Conservation (phyloP, 2,329 filamentous ascomycete species). For the Zymoseptoria pseudotritici region DNA sequence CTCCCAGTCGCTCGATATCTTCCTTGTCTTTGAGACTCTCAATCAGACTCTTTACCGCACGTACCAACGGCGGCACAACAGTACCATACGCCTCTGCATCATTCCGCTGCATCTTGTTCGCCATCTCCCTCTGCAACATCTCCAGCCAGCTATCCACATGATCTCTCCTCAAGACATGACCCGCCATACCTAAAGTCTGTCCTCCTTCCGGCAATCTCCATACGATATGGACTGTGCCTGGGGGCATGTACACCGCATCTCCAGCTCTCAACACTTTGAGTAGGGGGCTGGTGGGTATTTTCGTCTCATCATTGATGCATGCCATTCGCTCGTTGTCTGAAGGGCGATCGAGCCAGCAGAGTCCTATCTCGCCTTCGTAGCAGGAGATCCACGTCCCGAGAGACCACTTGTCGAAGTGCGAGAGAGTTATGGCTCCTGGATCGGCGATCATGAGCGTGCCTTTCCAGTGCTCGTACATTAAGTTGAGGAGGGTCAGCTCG, state of each 20-base stretch:
- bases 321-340: not conserved
- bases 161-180: constrained; percentile 5
- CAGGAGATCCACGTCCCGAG: constrained; percentile 14
- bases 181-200: constrained; percentile 11
- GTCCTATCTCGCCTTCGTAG: constrained; percentile 16
- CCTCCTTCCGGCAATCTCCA: constrained; percentile 6
- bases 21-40: not conserved
- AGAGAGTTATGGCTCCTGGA: constrained; percentile 9
- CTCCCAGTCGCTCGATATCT: not conserved
- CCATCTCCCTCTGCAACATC: not conserved
- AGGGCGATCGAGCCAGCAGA: constrained; percentile 8
- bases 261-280: constrained; percentile 11
- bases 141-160: constrained; percentile 5
- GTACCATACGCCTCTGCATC: not conserved
- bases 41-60: not conserved
- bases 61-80: not conserved
- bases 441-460: constrained; percentile 12
- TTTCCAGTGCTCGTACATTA: constrained; percentile 3
- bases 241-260: constrained; percentile 11
- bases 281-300: constrained; percentile 1
- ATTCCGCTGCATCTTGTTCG: not conserved
- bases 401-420: constrained; percentile 7
- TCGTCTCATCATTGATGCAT: not conserved
- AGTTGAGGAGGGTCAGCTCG: constrained; percentile 1
- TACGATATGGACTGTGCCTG: constrained; percentile 11